A percentile compares a stretch with the other conserved stretches of the same genome.
These are phyloP conservation scores for Hyaloscypha variabilis DNA, from an alignment of 495 filamentous ascomycete species.

Conservation along the genomic window DNA sequence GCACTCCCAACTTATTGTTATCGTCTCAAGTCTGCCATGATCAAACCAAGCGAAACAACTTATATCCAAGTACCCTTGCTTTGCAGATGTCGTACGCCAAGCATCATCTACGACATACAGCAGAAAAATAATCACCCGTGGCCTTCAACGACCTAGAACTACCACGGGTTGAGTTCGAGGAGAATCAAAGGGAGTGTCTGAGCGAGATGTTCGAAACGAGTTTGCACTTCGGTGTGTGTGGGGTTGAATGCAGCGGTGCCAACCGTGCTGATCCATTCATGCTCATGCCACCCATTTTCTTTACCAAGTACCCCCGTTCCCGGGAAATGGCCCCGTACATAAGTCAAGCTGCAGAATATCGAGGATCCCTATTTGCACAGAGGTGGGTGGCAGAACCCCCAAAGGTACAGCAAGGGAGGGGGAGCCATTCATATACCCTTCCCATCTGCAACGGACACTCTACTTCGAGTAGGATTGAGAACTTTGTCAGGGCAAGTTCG, in stretches of 20 bases:
- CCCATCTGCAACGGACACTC: not conserved
- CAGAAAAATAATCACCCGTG: not conserved
- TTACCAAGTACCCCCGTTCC: not conserved
- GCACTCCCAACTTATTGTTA: no score
- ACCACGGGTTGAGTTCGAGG: not conserved
- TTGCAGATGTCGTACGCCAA: not conserved
- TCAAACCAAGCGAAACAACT: no score
- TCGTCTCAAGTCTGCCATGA: no score
- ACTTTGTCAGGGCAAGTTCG: not conserved
- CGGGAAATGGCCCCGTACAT: not conserved
- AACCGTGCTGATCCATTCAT: not conserved
- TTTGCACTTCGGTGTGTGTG: not conserved
- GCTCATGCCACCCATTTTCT: not conserved
- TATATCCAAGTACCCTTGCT: no score
- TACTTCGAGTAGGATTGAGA: constrained; percentile 2
- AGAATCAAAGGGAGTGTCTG: not conserved
- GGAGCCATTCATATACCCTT: constrained; percentile 17
- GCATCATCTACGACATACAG: not conserved
- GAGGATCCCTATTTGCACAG: not conserved
- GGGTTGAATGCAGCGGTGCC: not conserved
- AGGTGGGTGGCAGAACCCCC: not conserved
- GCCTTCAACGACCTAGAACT: not conserved
- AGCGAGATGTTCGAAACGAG: not conserved
- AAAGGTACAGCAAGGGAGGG: not conserved
- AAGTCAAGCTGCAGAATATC: not conserved